Conservation (phyloP, 495 filamentous ascomycete species). For the Amphirosellinia nigrospora region DNA sequence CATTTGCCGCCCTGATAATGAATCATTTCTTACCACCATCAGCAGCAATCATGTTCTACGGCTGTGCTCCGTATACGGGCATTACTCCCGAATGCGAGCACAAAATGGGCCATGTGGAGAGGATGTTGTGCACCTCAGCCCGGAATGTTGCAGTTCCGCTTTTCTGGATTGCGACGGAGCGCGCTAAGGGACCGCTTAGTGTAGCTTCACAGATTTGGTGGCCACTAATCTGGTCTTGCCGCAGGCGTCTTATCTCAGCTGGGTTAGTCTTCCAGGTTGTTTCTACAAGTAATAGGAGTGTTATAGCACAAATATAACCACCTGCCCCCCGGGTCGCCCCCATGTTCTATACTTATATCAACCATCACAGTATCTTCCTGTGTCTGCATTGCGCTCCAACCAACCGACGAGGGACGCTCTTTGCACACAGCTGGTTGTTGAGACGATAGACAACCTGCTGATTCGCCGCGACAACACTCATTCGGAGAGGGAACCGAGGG, state of each 20-base stretch:
- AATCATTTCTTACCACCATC: constrained; percentile 8
- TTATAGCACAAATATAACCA: constrained; percentile 14
- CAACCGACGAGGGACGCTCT: background rate
- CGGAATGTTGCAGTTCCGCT: constrained; percentile 25
- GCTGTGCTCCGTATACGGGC: background rate
- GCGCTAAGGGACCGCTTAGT: constrained; percentile 6
- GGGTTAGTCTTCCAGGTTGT: background rate
- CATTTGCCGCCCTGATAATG: background rate
- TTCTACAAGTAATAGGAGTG: background rate
- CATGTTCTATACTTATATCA: constrained; percentile 4
- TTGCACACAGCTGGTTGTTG: background rate
- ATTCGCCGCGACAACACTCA: background rate
- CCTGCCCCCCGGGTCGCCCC: background rate
- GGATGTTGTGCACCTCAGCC: constrained; percentile 9
- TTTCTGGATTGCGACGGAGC: constrained; percentile 6
- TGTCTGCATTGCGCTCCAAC: constrained; percentile 7
- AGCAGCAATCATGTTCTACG: background rate
- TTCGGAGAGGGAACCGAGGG: background rate
- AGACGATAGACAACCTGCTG: background rate
- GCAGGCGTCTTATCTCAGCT: background rate
- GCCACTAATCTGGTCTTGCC: constrained; percentile 6
- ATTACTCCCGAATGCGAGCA: constrained; percentile 3
- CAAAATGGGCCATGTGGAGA: constrained; percentile 11
- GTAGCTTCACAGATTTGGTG: background rate
- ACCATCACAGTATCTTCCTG: background rate